A percentile compares a stretch with the other conserved stretches of the same genome.
Evolutionary conservation across 345 rosid species (phyloP).

Genomic region (Salix caprea): DNA sequence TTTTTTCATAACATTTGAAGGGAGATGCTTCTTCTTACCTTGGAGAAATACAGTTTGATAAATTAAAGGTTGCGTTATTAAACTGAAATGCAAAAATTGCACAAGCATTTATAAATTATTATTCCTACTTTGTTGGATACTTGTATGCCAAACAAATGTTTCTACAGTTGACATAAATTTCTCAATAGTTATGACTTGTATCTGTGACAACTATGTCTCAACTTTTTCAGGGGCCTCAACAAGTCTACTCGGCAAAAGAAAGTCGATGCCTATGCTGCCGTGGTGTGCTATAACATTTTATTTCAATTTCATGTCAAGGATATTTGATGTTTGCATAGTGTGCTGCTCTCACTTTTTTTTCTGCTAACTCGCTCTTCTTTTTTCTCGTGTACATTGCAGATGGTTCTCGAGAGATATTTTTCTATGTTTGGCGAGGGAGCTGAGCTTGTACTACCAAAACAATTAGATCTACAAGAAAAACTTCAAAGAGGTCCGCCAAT

Average conservation of each 20-base stretch:
- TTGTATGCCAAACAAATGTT: background rate
- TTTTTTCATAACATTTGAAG: too few relatives aligned
- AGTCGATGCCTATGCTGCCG: conserved; percentile 77
- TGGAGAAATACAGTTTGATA: background rate
- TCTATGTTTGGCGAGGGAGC: conserved; percentile 47
- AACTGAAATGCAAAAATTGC: background rate
- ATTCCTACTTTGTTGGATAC: background rate
- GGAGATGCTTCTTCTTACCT: background rate
- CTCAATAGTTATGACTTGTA: background rate
- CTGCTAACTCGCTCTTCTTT: background rate
- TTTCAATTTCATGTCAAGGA: background rate
- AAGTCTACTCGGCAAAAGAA: conserved; percentile 50
- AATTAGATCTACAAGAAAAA: conserved; percentile 62
- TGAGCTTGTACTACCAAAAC: conserved; percentile 76
- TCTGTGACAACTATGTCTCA: background rate
- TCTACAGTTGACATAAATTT: background rate
- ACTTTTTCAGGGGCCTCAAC: conserved; percentile 63
- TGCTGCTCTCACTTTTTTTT: background rate
- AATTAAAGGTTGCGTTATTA: background rate
- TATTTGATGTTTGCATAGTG: background rate
- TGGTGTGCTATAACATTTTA: conserved; percentile 38
- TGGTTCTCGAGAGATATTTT: conserved; percentile 82
- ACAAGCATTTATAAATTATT: background rate
- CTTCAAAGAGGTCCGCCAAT: conserved; percentile 44
- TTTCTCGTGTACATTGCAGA: conserved; percentile 35